phyloP scores from a whole-genome alignment of 306 rosid genomes.

The apple (Malus domestica) region DNA sequence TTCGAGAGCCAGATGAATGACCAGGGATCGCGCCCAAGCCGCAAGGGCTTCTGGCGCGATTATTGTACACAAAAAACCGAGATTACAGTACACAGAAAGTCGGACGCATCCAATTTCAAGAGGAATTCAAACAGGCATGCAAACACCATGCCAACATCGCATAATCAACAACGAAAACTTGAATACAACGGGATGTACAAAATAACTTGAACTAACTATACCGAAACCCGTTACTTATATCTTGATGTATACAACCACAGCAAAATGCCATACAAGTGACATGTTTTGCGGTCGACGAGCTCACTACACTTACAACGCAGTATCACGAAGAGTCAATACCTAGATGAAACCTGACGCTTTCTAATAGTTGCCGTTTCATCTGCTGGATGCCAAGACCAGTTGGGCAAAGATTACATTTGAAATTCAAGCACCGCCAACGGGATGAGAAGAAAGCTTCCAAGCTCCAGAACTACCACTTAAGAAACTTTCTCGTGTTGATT shows the following conservation, averaged over 20 bases:
- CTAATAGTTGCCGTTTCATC: conserved; percentile 1
- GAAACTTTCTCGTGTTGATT: conserved; percentile 33
- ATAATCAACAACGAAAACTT: background rate
- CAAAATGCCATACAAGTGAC: background rate
- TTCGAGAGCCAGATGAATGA: too few relatives aligned
- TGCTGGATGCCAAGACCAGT: background rate
- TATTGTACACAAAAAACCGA: background rate
- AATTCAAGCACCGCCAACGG: background rate
- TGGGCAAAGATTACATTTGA: background rate
- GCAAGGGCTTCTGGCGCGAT: background rate
- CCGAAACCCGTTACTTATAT: background rate
- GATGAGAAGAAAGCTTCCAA: background rate
- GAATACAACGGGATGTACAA: background rate
- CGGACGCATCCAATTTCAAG: too few relatives aligned
- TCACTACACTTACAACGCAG: background rate
- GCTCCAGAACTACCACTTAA: conserved; percentile 8
- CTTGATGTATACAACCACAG: conserved; percentile 8
- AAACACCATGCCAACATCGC: background rate
- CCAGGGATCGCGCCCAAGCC: too few relatives aligned
- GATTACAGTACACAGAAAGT: background rate
- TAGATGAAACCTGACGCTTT: conserved; percentile 11
- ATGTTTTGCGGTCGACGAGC: background rate
- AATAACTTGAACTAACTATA: background rate
- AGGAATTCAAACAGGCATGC: background rate
- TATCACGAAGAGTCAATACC: background rate